A percentile compares a stretch with the other conserved stretches of the same genome.
phyloP scores from a whole-genome alignment of 2,329 filamentous ascomycete species.

The Aureobasidium musti region DNA sequence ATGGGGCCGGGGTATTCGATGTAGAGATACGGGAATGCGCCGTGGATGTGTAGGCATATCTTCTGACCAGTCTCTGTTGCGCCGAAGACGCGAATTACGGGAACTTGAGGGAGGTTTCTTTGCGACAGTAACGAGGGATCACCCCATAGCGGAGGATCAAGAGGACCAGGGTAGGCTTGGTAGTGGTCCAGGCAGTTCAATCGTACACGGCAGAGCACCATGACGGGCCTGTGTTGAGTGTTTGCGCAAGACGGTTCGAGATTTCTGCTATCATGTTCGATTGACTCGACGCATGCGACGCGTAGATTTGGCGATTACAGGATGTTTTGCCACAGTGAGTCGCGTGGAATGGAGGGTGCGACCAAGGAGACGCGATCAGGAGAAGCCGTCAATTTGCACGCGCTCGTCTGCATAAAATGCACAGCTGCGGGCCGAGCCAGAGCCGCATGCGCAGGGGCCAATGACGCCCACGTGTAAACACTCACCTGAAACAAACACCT shows the following conservation, averaged over 20 bases:
- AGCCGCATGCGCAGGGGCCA: background rate
- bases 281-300: constrained; percentile 7
- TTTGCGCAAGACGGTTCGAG: background rate
- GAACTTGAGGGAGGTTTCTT: constrained; percentile 69
- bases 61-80: constrained; percentile 94
- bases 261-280: constrained; percentile 4
- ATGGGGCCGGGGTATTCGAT: constrained; percentile 77
- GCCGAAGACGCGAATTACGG: constrained; percentile 87
- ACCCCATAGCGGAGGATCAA: constrained; percentile 71
- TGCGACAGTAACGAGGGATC: constrained; percentile 55
- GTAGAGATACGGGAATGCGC: constrained; percentile 94
- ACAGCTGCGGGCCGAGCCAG: constrained; percentile 11
- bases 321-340: constrained; percentile 17
- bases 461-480: constrained; percentile 15
- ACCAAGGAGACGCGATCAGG: constrained; percentile 11
- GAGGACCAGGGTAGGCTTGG: constrained; percentile 72
- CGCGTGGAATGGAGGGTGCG: constrained; percentile 24
- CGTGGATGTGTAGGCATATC: constrained; percentile 93
- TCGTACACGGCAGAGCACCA: constrained; percentile 63
- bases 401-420: background rate
- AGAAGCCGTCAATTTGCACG: constrained; percentile 8
- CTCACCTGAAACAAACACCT: constrained; percentile 26
- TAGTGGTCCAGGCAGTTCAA: constrained; percentile 97
- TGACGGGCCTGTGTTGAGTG: constrained; percentile 17
- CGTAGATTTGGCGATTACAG: background rate